Base-by-base conservation (phyloP, 2,329 filamentous ascomycete genomes). In the Coniella lustricola region DNA sequence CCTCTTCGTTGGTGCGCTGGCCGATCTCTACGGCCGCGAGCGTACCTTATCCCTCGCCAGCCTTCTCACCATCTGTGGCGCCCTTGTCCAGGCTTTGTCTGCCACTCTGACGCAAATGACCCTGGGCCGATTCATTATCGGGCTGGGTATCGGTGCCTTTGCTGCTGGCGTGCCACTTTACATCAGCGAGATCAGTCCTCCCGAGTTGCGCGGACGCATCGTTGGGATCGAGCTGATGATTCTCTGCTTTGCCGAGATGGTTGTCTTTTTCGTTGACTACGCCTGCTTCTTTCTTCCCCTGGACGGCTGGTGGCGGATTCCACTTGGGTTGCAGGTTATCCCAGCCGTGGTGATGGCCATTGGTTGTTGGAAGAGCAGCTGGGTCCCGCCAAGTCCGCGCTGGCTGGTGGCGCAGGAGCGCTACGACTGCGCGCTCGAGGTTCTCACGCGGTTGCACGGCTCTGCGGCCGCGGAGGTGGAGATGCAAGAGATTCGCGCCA, bases 401-500 rank as follows among this genome's bases (percentile, higher is more conserved):
- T 56, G 54, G 54, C 50, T 56, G 3, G 54, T 55, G 7, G 46
- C 48, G 0, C 50, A 55, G 33, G 54, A 45, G 34, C 43, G 54
- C 7, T 56, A 56, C 25, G 54, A 55, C 18, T 56, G 54, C 38
- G 54, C 54, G 14, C 46, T 49, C 13, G 54, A 56, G 45, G 53
- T 56, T 2, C 46, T 56, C 5, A 53, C 50, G 3, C 36, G 54
- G 7, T 35, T 56, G n/a, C 54, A 56, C n/a, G 54, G 54, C 2
- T 41, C 43, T 2, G 53, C 48, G 13, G 52, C 52, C 13, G 54
- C 54, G 8, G 50, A 44, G 16, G 17, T 38, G 2, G 81, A 50
- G 47, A 52, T 52, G 47, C 38, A 43, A 2, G 50, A 84, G 64
- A 81, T 84, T 47, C 72, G 38, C 13, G 38, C 22, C 4, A 31